Evolutionary conservation across 2,329 filamentous ascomycete genomes (phyloP), one percentile per base, ranked within the genome.

Genomic region (Westerdykella ornata): DNA sequence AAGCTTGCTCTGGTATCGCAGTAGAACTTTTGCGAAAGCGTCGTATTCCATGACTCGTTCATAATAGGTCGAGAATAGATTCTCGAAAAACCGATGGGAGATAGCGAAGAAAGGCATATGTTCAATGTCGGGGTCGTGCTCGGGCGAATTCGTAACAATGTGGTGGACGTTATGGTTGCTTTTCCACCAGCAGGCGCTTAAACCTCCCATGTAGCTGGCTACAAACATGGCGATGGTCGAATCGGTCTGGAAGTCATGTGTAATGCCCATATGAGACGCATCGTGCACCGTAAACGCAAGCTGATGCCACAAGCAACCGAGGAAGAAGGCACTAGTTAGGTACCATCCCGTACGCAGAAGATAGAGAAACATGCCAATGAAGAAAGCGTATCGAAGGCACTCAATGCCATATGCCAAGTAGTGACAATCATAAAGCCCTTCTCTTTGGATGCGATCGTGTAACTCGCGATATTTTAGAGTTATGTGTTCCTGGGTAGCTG

Each of bases 111-210:
- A 73, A 0, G 82, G 82, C 38, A 84, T 71, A 60, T 85, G 81
- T 49, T 85, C 78, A 54, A 96, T 97, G 62, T 97, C 90, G 0
- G 92, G 90, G 62, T 97, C 90, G 62, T 97, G 90, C 65, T 96
- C 92, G 12, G 89, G 86, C 33, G 84, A 84, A 65, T 97, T 97
- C 14, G 92, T 97, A 39, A 97, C 84, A 53, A 97, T 88, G 60
- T 97, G 90, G 62, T 97, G 90, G 7, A 96, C 88, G 59, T 97
- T 97, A 67, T 97, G 90, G 62, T 82, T 96, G 47, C 81, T 77
- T 68, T 97, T 97, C 90, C 92, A 98, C 92, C 92, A 98, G 34
- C 90, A 87, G 40, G 95, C 70, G 18, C 88, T 95, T 26, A 98
- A 69, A 0, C 92, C 92, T 29, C 92, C 92, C 15, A 92, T 71